phyloP scores from a whole-genome alignment of 495 filamentous ascomycete species.

The Aspergillus asperescens region DNA sequence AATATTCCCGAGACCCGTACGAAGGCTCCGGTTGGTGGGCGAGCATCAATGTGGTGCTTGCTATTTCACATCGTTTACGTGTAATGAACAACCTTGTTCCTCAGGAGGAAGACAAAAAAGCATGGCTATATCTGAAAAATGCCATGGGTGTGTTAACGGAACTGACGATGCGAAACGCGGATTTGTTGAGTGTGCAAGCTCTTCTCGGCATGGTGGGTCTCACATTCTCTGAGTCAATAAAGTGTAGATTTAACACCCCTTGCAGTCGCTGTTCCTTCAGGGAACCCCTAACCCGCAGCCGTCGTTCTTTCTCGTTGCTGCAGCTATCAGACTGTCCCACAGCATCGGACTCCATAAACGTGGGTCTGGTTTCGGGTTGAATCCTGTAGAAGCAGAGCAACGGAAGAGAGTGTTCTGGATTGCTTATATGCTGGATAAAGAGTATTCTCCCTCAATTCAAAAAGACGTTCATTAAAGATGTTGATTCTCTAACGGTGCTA shows the following conservation, averaged over 20 bases:
- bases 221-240: not conserved
- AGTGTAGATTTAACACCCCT: conserved; percentile 11
- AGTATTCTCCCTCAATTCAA: conserved; percentile 37
- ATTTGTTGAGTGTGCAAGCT: conserved; percentile 93
- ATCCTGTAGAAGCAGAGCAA: conserved; percentile 87
- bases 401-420: conserved; percentile 98
- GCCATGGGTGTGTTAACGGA: conserved; percentile 89
- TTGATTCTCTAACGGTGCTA: conserved; percentile 1
- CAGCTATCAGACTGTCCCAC: conserved; percentile 86
- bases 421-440: conserved; percentile 91
- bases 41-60: conserved; percentile 87
- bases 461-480: too few species aligned
- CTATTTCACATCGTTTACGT: conserved; percentile 82
- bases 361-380: conserved; percentile 85
- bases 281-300: conserved; percentile 97
- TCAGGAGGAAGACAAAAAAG: conserved; percentile 86
- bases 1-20: conserved; percentile 90
- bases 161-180: conserved; percentile 90
- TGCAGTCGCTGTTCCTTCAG: conserved; percentile 81
- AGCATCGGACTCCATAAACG: conserved; percentile 94
- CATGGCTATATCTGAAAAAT: conserved; percentile 94
- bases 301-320: conserved; percentile 86
- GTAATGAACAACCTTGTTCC: conserved; percentile 94
- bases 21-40: conserved; percentile 98
- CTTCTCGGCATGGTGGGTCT: conserved; percentile 76